Percentiles rank a stretch among this genome's conserved stretches.
Conservation (phyloP, 768 basidiomycete genomes). For the Boletus fagicola region DNA sequence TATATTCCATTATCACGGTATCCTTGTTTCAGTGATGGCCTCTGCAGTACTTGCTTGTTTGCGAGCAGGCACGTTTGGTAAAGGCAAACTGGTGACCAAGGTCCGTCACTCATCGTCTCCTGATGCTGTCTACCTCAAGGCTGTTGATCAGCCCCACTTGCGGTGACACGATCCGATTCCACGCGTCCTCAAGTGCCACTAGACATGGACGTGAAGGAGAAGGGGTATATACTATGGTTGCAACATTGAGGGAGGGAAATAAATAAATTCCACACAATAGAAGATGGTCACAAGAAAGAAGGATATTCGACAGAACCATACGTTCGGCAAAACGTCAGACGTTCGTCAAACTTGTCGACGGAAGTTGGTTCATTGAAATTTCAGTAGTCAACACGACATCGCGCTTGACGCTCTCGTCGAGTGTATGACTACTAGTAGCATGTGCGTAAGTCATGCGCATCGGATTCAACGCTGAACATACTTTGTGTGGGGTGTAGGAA, state of each 20-base stretch:
- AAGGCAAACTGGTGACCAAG: background rate
- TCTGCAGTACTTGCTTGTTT: background rate
- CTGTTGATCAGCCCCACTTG: background rate
- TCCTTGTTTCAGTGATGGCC: too few relatives aligned
- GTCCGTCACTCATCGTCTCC: background rate
- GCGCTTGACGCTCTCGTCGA: background rate
- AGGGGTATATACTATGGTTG: background rate
- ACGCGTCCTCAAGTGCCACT: too few relatives aligned
- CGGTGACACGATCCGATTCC: too few relatives aligned
- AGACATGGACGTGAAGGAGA: background rate
- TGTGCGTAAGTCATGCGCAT: background rate
- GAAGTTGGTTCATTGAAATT: background rate
- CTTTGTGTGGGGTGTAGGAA: background rate
- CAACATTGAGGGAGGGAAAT: background rate
- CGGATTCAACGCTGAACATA: background rate
- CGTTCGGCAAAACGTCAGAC: too few relatives aligned
- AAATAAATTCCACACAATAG: background rate
- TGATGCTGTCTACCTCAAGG: background rate
- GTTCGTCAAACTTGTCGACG: background rate
- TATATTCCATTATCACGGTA: too few relatives aligned
- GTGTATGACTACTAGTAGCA: background rate
- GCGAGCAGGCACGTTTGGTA: background rate
- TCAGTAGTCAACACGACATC: background rate
- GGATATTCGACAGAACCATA: background rate
- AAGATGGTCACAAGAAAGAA: background rate